Evolutionary conservation across 495 filamentous ascomycete species (phyloP).

Genomic region (Trichoderma orchidacearum): DNA sequence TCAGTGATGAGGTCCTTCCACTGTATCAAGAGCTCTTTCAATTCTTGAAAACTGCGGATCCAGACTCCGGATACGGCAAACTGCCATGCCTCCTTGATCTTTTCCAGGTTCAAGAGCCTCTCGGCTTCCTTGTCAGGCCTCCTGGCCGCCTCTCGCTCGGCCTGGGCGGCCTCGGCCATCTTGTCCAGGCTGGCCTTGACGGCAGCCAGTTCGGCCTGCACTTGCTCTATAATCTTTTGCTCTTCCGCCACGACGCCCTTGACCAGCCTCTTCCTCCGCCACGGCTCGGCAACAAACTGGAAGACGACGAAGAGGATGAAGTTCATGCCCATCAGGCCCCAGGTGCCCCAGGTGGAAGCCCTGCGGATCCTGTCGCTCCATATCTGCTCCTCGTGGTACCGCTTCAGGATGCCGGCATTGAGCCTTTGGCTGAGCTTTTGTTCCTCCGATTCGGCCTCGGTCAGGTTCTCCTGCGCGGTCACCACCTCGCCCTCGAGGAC

Average conservation of each 20-base stretch:
- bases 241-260: conserved; percentile 56
- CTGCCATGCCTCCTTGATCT: conserved; percentile 9
- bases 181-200: conserved; percentile 11
- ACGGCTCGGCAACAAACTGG: conserved; percentile 90
- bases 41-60: conserved; percentile 3
- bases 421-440: conserved; percentile 62
- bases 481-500: conserved; percentile 79
- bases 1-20: conserved; percentile 38
- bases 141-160: conserved; percentile 5
- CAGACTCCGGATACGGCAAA: conserved; percentile 1
- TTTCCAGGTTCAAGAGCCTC: conserved; percentile 5
- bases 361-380: conserved; percentile 96
- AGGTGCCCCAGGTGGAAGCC: conserved; percentile 96
- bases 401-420: conserved; percentile 64
- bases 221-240: conserved; percentile 56
- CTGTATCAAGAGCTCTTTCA: conserved; percentile 13
- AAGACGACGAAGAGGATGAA: conserved; percentile 78
- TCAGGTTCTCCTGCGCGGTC: conserved; percentile 55
- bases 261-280: conserved; percentile 69
- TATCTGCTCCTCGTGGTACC: conserved; percentile 98
- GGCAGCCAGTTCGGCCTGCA: conserved; percentile 29
- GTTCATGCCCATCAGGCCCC: conserved; percentile 95
- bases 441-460: conserved; percentile 60
- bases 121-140: conserved; percentile 1
- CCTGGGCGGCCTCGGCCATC: conserved; percentile 7